Evolutionary conservation across 2,329 filamentous ascomycete genomes (phyloP).

Genomic region (Aspergillus brasiliensis): DNA sequence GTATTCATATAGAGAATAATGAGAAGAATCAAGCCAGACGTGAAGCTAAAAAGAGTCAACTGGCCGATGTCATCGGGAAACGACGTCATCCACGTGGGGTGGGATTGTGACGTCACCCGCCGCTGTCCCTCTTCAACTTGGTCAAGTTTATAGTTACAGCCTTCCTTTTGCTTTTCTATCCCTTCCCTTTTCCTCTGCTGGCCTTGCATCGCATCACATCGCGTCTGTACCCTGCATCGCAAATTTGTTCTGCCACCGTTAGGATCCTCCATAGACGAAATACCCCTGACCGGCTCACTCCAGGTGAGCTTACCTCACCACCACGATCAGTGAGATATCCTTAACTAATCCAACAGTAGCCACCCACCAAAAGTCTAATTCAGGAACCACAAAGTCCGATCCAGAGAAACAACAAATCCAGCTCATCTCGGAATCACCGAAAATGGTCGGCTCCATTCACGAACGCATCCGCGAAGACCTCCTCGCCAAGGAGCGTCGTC

Average conservation of each 20-base stretch:
- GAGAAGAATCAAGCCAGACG: no score
- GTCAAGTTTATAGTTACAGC: no score
- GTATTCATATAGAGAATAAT: background rate
- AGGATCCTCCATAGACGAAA: no score
- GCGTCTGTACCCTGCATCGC: no score
- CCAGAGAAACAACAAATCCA: background rate
- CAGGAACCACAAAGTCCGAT: background rate
- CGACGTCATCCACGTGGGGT: constrained; percentile 8
- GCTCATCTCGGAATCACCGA: background rate
- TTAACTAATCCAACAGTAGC: no score
- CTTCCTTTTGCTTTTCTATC: no score
- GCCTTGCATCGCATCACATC: no score
- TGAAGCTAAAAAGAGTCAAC: background rate
- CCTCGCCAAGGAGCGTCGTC: constrained; percentile 36
- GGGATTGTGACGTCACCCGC: background rate
- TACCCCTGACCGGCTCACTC: no score
- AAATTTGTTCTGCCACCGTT: no score
- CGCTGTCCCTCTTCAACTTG: no score
- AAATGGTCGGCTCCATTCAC: constrained; percentile 39
- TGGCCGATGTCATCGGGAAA: background rate
- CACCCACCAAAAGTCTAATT: background rate
- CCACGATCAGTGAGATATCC: background rate
- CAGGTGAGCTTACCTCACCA: no score
- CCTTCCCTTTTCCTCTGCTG: no score
- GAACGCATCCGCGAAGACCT: constrained; percentile 41